These are phyloP conservation scores for Cystofilobasidium bisporidii DNA, from an alignment of 768 basidiomycete species.

Conservation along the genomic window DNA sequence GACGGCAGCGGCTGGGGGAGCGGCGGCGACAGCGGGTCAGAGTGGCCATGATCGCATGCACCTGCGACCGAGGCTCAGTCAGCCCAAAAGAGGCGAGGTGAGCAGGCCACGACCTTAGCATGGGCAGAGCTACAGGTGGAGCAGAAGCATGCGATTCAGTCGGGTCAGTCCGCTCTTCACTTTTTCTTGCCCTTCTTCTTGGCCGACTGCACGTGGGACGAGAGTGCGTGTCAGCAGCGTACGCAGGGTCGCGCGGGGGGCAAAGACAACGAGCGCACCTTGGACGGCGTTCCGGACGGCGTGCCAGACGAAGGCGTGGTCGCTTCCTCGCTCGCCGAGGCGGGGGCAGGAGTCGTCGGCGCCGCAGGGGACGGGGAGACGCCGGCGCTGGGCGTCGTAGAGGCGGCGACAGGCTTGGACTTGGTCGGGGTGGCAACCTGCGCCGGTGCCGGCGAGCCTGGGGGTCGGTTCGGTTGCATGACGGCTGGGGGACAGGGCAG, in stretches of 20 bases:
- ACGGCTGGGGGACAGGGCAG: neutral
- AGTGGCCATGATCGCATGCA: neutral
- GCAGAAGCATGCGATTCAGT: too few relatives aligned
- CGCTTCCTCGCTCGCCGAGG: neutral
- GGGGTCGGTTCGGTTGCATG: too few relatives aligned
- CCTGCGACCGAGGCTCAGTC: too few relatives aligned
- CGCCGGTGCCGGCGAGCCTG: too few relatives aligned
- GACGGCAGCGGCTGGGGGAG: neutral
- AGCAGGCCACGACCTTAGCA: too few relatives aligned
- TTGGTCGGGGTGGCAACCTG: too few relatives aligned
- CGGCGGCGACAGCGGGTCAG: neutral
- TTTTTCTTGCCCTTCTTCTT: constrained; percentile 10
- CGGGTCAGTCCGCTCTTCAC: too few relatives aligned
- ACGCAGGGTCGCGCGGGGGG: neutral
- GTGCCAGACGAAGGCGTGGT: neutral
- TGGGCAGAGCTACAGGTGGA: too few relatives aligned
- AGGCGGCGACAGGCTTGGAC: neutral
- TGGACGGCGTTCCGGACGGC: neutral
- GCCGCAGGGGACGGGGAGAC: neutral
- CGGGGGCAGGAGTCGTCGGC: neutral
- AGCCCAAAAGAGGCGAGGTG: too few relatives aligned
- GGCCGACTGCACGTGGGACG: neutral
- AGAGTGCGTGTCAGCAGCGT: too few relatives aligned
- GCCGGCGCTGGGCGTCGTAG: neutral
- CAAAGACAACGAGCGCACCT: neutral